Conservation (phyloP, 164 flowering plant genomes). For the Hamamelis virginiana region DNA sequence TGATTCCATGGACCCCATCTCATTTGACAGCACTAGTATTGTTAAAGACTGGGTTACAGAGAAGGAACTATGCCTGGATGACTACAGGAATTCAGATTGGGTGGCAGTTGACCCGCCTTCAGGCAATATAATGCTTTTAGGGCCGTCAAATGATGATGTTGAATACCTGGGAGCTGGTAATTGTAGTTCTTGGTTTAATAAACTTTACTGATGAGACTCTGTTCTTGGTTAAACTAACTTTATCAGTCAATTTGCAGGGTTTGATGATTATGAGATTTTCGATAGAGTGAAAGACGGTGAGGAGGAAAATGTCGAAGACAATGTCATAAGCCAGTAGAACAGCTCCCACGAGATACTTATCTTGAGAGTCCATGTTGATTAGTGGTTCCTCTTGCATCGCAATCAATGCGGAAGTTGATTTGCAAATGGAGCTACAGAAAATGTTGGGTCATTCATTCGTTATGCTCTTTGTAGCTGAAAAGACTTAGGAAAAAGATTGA, state of each 20-base stretch:
- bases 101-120: slow-evolving; percentile 46
- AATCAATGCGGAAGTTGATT: background rate
- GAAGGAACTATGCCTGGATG: slow-evolving; percentile 40
- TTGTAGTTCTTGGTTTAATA: background rate
- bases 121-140: slow-evolving; percentile 29
- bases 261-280: slow-evolving; percentile 58
- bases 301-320: slow-evolving; percentile 24
- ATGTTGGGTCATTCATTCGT: background rate
- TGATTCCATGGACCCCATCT: slow-evolving; percentile 49
- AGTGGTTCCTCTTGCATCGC: background rate
- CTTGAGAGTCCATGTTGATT: background rate
- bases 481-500: background rate
- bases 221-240: background rate
- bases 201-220: background rate
- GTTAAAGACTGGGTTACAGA: slow-evolving; percentile 67
- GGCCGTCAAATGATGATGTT: slow-evolving; percentile 37
- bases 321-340: slow-evolving; percentile 13
- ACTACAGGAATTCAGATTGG: slow-evolving; percentile 49
- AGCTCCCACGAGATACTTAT: background rate
- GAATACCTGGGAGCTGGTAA: slow-evolving; percentile 56
- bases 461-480: background rate
- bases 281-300: slow-evolving; percentile 32
- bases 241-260: slow-evolving; percentile 41
- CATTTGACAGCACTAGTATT: slow-evolving; percentile 33
- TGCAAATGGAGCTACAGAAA: background rate